Percentiles rank a stretch among this genome's conserved stretches.
phyloP scores from a whole-genome alignment of 2,329 filamentous ascomycete species.

The Bipolaris victoriae region DNA sequence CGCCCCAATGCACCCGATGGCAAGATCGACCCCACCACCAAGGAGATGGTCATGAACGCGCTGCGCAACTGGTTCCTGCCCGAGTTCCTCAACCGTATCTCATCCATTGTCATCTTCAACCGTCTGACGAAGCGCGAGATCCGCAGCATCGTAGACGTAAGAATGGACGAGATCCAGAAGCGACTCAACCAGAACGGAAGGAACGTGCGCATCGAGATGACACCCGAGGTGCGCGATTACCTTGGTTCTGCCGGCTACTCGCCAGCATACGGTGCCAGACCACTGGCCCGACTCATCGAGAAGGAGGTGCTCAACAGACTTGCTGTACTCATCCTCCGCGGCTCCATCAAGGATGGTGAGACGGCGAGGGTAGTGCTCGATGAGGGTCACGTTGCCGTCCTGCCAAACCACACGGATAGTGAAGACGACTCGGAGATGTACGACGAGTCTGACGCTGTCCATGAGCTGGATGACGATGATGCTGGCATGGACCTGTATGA shows the following conservation, averaged over 20 bases:
- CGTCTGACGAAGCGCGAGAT: constrained; percentile 89
- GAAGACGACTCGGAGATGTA: constrained; percentile 75
- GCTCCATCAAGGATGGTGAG: constrained; percentile 85
- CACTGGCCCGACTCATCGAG: constrained; percentile 88
- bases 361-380: constrained; percentile 77
- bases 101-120: constrained; percentile 97
- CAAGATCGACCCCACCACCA: constrained; percentile 81
- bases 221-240: constrained; percentile 88
- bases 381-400: constrained; percentile 78
- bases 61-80: constrained; percentile 96
- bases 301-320: constrained; percentile 95
- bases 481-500: constrained; percentile 70
- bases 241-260: constrained; percentile 91
- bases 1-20: constrained; percentile 80
- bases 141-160: constrained; percentile 91
- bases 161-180: constrained; percentile 86
- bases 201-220: constrained; percentile 83
- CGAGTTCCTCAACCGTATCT: constrained; percentile 98
- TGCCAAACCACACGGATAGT: constrained; percentile 79
- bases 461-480: constrained; percentile 65
- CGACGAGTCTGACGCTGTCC: constrained; percentile 75
- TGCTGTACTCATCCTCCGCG: constrained; percentile 87
- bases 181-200: constrained; percentile 84
- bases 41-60: constrained; percentile 87
- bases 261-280: constrained; percentile 91